Evolutionary conservation across 2,329 filamentous ascomycete species (phyloP).

Genomic region (Paraphaeosphaeria sporulosa): DNA sequence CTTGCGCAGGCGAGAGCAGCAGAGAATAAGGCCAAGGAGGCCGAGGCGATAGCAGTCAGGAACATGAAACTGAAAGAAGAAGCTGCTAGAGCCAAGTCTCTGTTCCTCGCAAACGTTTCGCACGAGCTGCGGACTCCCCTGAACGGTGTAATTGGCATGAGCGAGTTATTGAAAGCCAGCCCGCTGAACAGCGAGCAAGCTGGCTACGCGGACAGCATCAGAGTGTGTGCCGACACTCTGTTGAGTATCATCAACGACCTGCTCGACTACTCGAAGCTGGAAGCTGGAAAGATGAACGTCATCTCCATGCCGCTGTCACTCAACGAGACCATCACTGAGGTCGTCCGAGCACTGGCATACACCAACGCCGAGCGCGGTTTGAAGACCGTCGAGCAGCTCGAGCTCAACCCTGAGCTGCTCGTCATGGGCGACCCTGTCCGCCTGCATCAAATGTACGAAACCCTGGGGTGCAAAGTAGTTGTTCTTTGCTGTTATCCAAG

Average conservation of each 20-base stretch:
- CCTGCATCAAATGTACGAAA: conserved; percentile 54
- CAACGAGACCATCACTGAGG: conserved; percentile 68
- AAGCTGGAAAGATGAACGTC: conserved; percentile 65
- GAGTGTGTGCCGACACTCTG: conserved; percentile 67
- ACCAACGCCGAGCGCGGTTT: conserved; percentile 68
- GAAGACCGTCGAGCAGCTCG: conserved; percentile 63
- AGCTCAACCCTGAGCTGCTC: conserved; percentile 63
- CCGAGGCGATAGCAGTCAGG: conserved; percentile 77
- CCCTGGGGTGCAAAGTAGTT: too few species aligned
- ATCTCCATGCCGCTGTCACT: conserved; percentile 64
- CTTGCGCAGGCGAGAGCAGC: conserved; percentile 75
- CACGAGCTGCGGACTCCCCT: conserved; percentile 66
- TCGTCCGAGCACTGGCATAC: conserved; percentile 68
- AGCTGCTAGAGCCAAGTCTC: conserved; percentile 81
- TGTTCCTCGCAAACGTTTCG: conserved; percentile 69
- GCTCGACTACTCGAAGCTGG: conserved; percentile 61
- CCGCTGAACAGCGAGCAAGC: conserved; percentile 65
- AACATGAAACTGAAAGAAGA: conserved; percentile 85
- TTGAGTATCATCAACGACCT: conserved; percentile 63
- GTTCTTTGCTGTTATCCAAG: too few species aligned
- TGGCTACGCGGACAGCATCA: conserved; percentile 69
- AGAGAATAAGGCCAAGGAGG: conserved; percentile 77
- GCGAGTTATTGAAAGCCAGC: conserved; percentile 67
- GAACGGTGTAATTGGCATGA: conserved; percentile 65
- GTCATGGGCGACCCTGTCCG: conserved; percentile 61